Evolutionary conservation across 768 basidiomycete species (phyloP), one percentile per base, ranked within the genome.

Genomic region (Leucocoprinus birnbaumii): DNA sequence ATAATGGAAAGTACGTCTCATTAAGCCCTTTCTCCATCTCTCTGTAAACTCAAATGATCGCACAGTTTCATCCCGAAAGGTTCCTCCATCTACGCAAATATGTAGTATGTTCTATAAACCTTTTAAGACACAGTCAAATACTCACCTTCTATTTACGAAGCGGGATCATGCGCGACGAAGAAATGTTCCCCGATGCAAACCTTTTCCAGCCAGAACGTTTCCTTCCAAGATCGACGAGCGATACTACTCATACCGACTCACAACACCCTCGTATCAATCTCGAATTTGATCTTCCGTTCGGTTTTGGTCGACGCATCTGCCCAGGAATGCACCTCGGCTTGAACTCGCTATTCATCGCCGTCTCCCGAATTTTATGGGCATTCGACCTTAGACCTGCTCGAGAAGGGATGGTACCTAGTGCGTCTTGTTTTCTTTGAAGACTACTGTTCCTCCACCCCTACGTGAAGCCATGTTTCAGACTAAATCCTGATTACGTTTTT

Each of bases 11-110:
- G 61, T 55, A 31, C 26, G 53, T 31, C 31, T 31, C 31, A 5
- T 31, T 31, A 31, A 5, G 5, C 11, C 31, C 11, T 5, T 11
- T 31, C 31, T 31, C 31, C 31, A n/a, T n/a, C 31, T 31, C 31
- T 11, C 5, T 31, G 11, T 11, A 5, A 5, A 31, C 31, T 11
- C 5, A 31, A 31, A 31, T 11, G 18, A 14, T 34, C 6, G n/a
- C 19, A 40, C 18, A 55, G 53, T 18, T 62, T 66, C 40, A 71
- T 77, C 24, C 73, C 73, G 2, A 70, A 70, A 47, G 73, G 69
- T 7, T 66, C 58, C 10, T 62, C 62, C 3, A 50, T 66, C 2
- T 56, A 61, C 41, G 61, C 64, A 2, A 67, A 65, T 49, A 48
- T 67, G 42, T 64, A 62, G 66, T 65, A 53, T 24, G 65, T 63